phyloP scores from a whole-genome alignment of 805 yeast genomes.

The Cyberlindnera sargentensis region DNA sequence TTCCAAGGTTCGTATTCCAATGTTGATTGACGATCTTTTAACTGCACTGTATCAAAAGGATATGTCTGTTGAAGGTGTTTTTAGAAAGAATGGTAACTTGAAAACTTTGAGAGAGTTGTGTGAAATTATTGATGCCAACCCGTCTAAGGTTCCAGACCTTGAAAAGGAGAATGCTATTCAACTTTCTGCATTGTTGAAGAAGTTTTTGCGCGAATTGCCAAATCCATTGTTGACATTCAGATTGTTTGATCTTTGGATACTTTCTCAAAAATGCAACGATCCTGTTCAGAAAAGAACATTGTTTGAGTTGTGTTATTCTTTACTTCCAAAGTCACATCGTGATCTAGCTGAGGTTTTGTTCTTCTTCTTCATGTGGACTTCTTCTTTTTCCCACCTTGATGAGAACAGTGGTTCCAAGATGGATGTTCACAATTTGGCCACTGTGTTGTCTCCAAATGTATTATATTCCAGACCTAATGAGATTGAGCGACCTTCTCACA shows the following conservation, averaged over 20 bases:
- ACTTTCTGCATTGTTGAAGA: slow-evolving; percentile 86
- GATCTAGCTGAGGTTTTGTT: slow-evolving; percentile 82
- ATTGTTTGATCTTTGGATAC: slow-evolving; percentile 73
- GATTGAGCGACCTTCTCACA: slow-evolving; percentile 20
- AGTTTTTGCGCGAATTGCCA: slow-evolving; percentile 87
- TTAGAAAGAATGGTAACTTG: slow-evolving; percentile 94
- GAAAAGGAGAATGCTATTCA: slow-evolving; percentile 80
- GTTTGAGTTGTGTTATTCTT: slow-evolving; percentile 57
- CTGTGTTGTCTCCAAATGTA: slow-evolving; percentile 91
- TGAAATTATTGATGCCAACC: slow-evolving; percentile 65
- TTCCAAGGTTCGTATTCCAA: slow-evolving; percentile 70
- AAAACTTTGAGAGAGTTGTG: slow-evolving; percentile 68
- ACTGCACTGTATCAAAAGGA: slow-evolving; percentile 82
- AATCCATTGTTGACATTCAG: slow-evolving; percentile 78
- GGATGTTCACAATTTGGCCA: slow-evolving; percentile 93
- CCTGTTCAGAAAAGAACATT: slow-evolving; percentile 41
- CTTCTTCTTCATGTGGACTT: slow-evolving; percentile 88
- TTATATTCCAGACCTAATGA: slow-evolving; percentile 49
- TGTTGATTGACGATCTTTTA: slow-evolving; percentile 79
- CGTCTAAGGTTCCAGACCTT: slow-evolving; percentile 64
- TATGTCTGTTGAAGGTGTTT: slow-evolving; percentile 92
- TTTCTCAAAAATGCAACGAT: slow-evolving; percentile 50
- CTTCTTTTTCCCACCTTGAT: slow-evolving; percentile 89
- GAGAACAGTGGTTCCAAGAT: slow-evolving; percentile 89
- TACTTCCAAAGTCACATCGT: slow-evolving; percentile 76